Evolutionary conservation across 169 alveolate genomes (phyloP), one percentile per base, ranked within the genome.

Genomic region (Eimeria praecox): DNA sequence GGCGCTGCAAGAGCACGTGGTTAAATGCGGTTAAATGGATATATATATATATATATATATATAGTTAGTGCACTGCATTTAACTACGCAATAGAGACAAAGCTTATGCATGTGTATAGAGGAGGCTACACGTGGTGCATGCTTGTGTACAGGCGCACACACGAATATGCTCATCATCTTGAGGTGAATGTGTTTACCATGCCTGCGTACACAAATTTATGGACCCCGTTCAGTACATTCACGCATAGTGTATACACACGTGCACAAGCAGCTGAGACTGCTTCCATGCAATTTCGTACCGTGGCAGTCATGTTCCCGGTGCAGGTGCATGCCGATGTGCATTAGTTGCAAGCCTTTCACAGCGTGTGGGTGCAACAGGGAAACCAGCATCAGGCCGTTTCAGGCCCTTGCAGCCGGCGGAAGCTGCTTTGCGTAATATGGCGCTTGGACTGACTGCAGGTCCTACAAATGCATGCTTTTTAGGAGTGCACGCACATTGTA

Each of bases 381-480:
- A 73, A 73, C 85, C 30, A 40, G 78, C n/a, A 64, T 27, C 75
- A 64, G 75, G 75, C 75, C 42, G 18, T 64, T 38, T 33, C 56
- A 20, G 18, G 56, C 38, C 86, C 38, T 75, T 75, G 86, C 59
- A 75, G 16, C 27, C 18, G 2, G 35, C 62, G 86, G 86, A 27
- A 27, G 86, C 86, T 22, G 16, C 14, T 44, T 27, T 75, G 52
- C 86, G 86, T 59, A 75, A 75, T 75, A 6, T 75, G 86, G 86
- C 86, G 86, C 56, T 40, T 40, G 56, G 38, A 22, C 35, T 42
- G 22, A 18, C 56, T 40, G 56, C 86, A 35, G 35, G 22, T 27
- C 38, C 62, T 75, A 59, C 86, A 42, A 9, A 75, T 75, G 86
- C 62, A 75, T 40, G 42, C 42, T 75, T 75, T 73, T 75, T 75